Conservation (phyloP, 129 eudicot species). For the Ambrosia artemisiifolia region DNA sequence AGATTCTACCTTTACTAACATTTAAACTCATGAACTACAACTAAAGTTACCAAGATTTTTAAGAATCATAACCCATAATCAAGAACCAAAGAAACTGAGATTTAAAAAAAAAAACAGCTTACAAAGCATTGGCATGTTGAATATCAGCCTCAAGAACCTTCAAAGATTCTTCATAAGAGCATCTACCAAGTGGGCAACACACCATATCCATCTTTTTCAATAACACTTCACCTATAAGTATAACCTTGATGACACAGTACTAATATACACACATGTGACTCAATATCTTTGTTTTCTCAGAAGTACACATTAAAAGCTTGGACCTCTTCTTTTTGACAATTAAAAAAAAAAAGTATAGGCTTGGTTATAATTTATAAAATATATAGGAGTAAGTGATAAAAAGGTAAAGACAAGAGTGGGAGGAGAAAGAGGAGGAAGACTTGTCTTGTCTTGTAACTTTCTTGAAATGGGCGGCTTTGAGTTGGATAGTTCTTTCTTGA, state of each 20-base stretch:
- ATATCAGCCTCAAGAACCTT: conserved; percentile 84
- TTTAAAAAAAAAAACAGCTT: conserved; percentile 23
- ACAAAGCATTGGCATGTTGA: conserved; percentile 92
- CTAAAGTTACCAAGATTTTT: conserved; percentile 10
- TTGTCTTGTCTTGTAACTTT: conserved; percentile 29
- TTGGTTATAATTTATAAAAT: background rate
- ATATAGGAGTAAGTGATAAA: background rate
- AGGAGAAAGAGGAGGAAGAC: conserved; percentile 17
- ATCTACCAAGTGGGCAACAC: conserved; percentile 65
- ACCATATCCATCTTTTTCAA: conserved; percentile 59
- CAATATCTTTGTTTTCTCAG: conserved; percentile 35
- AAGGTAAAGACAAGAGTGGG: conserved; percentile 16
- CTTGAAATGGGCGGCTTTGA: conserved; percentile 45
- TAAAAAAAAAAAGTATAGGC: background rate
- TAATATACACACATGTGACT: conserved; percentile 13
- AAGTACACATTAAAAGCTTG: conserved; percentile 22
- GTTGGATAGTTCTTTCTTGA: conserved; percentile 28
- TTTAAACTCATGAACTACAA: conserved; percentile 11
- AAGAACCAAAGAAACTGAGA: background rate
- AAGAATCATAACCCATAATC: conserved; percentile 17
- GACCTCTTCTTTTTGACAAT: conserved; percentile 30
- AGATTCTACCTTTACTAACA: conserved; percentile 14
- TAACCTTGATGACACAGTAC: background rate
- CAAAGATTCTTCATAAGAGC: conserved; percentile 69
- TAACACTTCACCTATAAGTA: conserved; percentile 15